Conservation (phyloP, 2,329 filamentous ascomycete genomes). For the Microdochium paspali region DNA sequence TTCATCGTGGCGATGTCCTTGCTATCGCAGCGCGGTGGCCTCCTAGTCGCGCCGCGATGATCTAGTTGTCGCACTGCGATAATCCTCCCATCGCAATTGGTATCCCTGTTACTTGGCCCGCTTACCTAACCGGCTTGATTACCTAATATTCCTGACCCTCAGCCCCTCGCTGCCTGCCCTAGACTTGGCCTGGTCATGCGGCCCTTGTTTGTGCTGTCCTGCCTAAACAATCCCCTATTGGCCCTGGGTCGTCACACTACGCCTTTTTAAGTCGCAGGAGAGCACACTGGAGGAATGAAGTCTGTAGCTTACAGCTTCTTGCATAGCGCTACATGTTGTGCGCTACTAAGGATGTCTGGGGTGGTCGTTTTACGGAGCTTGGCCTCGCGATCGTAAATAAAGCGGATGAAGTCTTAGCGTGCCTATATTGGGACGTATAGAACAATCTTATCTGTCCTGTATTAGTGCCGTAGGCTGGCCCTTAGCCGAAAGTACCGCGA, state of each 20-base stretch:
- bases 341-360: not conserved
- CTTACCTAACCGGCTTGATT: not conserved
- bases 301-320: not conserved
- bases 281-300: not conserved
- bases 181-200: slow-evolving; percentile 1
- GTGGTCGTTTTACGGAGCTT: not conserved
- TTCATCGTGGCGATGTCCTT: not conserved
- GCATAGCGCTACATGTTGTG: not conserved
- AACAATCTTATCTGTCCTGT: not conserved
- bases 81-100: no score
- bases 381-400: not conserved
- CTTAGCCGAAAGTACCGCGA: not conserved
- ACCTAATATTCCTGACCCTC: not conserved
- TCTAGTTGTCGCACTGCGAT: not conserved
- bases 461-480: not conserved
- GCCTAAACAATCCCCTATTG: not conserved
- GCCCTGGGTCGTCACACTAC: not conserved
- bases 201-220: not conserved
- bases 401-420: not conserved
- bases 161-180: not conserved
- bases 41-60: not conserved
- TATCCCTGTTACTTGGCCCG: not conserved
- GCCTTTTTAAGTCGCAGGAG: not conserved
- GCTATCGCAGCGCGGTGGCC: not conserved
- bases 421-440: not conserved